Evolutionary conservation across 345 rosid species (phyloP).

Genomic region (Melaleuca quinquenervia): DNA sequence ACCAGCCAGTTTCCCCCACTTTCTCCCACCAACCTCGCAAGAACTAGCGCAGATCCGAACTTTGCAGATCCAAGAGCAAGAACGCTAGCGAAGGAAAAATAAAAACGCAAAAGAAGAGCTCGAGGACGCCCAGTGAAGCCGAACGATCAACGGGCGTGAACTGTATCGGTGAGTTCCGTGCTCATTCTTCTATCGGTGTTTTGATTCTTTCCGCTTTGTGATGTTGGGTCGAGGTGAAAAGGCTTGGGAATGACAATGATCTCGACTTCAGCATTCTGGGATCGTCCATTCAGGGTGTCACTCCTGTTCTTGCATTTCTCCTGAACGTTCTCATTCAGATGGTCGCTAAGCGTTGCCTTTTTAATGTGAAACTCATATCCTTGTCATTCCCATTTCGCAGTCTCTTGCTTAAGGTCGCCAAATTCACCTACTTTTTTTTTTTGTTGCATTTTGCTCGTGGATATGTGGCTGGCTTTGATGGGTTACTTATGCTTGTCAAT

Average conservation of each 20-base stretch:
- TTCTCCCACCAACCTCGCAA: background rate
- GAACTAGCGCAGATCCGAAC: background rate
- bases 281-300: background rate
- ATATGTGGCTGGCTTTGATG: background rate
- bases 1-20: background rate
- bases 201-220: background rate
- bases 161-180: background rate
- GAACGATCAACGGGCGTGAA: background rate
- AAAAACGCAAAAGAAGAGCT: background rate
- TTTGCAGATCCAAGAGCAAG: background rate
- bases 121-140: background rate
- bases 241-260: background rate
- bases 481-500: background rate
- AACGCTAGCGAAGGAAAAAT: background rate
- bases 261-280: background rate
- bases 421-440: background rate
- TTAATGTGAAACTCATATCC: background rate
- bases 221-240: background rate
- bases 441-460: background rate
- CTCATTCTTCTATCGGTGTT: background rate
- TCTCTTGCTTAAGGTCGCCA: background rate
- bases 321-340: background rate
- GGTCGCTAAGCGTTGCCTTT: background rate
- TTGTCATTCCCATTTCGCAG: background rate
- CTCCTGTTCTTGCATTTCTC: background rate